Evolutionary conservation across 345 rosid genomes (phyloP).

Genomic region (Geranium rotundifolium): DNA sequence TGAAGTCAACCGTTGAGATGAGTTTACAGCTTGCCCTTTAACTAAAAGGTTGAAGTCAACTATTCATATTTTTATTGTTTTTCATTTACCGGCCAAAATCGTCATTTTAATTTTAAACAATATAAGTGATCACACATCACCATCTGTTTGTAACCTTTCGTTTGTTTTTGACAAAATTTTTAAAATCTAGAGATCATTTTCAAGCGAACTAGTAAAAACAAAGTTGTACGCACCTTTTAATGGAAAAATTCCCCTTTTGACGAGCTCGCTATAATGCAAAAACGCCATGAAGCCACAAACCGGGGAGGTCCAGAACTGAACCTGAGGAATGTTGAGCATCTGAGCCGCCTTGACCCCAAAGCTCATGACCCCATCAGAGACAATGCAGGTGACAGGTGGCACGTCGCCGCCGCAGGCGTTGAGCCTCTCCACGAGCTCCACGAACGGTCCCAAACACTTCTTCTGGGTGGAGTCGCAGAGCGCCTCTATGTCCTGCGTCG

Average conservation of each 20-base stretch:
- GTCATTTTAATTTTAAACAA: too few relatives aligned
- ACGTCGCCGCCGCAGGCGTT: slow-evolving; percentile 3
- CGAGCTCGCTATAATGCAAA: slow-evolving; percentile 10
- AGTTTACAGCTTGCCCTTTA: too few relatives aligned
- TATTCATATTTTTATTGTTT: too few relatives aligned
- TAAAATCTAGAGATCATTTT: too few relatives aligned
- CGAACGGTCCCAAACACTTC: slow-evolving; percentile 14
- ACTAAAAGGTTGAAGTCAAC: too few relatives aligned
- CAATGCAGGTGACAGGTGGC: slow-evolving; percentile 14
- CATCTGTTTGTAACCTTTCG: too few relatives aligned
- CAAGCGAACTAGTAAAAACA: too few relatives aligned
- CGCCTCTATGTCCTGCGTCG: slow-evolving; percentile 11
- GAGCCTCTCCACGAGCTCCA: slow-evolving; percentile 4
- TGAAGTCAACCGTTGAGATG: too few relatives aligned
- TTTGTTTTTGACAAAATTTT: too few relatives aligned
- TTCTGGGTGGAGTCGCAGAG: slow-evolving; percentile 8
- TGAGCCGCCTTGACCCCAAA: slow-evolving; percentile 18
- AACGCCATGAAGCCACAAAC: slow-evolving; percentile 17
- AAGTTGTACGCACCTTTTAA: too few relatives aligned
- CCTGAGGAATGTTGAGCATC: slow-evolving; percentile 13
- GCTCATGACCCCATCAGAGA: slow-evolving; percentile 13
- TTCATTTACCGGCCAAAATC: too few relatives aligned
- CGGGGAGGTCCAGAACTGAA: slow-evolving; percentile 20
- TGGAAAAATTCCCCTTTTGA: slow-evolving; percentile 19
- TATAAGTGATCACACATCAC: too few relatives aligned